Conservation (phyloP, 2,329 filamentous ascomycete genomes). For the Leptodontidium sp. region DNA sequence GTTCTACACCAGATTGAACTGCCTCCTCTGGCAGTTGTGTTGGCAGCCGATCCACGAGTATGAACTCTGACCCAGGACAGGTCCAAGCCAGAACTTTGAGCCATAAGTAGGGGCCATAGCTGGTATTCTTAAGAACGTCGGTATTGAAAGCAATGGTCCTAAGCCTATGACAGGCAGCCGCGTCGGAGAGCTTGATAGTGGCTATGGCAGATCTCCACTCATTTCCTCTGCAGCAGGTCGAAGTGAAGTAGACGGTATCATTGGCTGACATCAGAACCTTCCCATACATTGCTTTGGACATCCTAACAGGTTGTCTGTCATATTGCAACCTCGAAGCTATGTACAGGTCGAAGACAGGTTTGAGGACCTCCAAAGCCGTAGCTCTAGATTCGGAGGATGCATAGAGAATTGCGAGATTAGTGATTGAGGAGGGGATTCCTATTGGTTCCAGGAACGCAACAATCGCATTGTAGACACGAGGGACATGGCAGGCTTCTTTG, state of each 20-base stretch:
- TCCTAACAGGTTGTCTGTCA: not conserved
- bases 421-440: not conserved
- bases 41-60: not conserved
- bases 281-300: not conserved
- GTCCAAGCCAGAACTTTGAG: not conserved
- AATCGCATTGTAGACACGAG: not conserved
- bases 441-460: no score
- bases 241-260: not conserved
- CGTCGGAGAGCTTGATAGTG: not conserved
- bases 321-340: not conserved
- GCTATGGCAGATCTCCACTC: not conserved
- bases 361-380: not conserved
- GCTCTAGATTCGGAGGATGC: conserved; percentile 8
- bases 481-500: not conserved
- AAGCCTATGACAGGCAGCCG: not conserved
- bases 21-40: not conserved
- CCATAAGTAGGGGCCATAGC: not conserved
- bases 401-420: not conserved
- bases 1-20: not conserved
- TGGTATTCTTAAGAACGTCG: not conserved
- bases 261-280: not conserved
- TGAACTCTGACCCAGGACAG: not conserved
- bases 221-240: no score
- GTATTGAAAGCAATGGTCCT: not conserved
- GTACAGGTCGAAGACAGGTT: not conserved